Base-by-base conservation (phyloP, 2,329 filamentous ascomycete species). In the Emergomyces orientalis region DNA sequence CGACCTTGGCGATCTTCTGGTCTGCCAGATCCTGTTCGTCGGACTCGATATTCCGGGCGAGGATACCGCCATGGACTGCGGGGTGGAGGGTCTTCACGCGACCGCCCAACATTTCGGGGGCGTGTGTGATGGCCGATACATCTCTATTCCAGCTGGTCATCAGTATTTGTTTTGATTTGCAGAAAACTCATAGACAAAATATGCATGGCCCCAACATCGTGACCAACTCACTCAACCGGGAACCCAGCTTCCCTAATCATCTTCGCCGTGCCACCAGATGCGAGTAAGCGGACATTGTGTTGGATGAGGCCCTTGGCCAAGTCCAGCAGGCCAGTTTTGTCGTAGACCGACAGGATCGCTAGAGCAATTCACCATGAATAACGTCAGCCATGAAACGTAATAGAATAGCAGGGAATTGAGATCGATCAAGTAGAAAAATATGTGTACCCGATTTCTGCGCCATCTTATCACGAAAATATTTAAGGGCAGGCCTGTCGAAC, bases 221-320 rank as follows among this genome's bases (percentile, higher is more conserved):
- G 17, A 14, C 39, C 39, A 54, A 79, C 88, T 78, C 84, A 95
- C 89, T 97, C 92, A 66, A 99, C 94, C 55, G 90, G 86, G 77
- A 99, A 95, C 57, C 91, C 91, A 70, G 91, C 94, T 76, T 99
- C 94, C 74, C 94, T 88, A 71, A 97, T 96, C 89, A 97, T 89
- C 80, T 88, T 94, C 68, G 94, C 88, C 57, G 94, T 99, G 71
- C 94, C 94, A 64, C 94, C 94, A 63, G 93, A 97, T 62, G 94
- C 94, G 63, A 99, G 84, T 68, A 99, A 88, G 69, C 91, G 89
- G 70, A 96, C 89, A 86, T 94, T 88, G 74, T 95, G 86, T 82
- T 93, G 85, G 73, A 89, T 84, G 59, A 97, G 85, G 70, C 91
- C 91, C 79, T 96, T 96, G 71, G 91, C 91, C 70, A 97, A 83